These are phyloP conservation scores for Nakazawaea populi DNA, from an alignment of 805 yeast species.

Conservation along the genomic window DNA sequence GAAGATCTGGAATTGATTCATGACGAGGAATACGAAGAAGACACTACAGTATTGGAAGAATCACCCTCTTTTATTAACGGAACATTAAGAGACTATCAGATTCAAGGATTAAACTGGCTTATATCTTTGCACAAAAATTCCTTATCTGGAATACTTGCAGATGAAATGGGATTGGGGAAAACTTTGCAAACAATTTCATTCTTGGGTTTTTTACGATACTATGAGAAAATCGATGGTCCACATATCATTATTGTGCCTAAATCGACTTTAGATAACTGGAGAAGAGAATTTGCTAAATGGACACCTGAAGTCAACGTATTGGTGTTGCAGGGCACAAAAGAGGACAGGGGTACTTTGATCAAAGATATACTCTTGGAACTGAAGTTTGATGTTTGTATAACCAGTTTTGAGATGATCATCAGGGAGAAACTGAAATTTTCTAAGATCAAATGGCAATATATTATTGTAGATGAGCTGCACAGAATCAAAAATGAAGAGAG, in stretches of 20 bases:
- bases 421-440: conserved; percentile 79
- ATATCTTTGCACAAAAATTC: conserved; percentile 82
- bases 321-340: conserved; percentile 87
- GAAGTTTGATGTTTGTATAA: conserved; percentile 82
- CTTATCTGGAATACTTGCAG: conserved; percentile 90
- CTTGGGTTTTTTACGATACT: conserved; percentile 72
- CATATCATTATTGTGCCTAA: conserved; percentile 90
- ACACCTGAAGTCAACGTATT: conserved; percentile 88
- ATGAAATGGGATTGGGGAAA: conserved; percentile 98
- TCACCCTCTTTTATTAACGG: conserved; percentile 81
- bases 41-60: conserved; percentile 72
- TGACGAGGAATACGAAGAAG: conserved; percentile 68
- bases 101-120: conserved; percentile 95
- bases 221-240: conserved; percentile 80
- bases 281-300: conserved; percentile 91
- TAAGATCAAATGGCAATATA: conserved; percentile 88
- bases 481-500: conserved; percentile 94
- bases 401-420: conserved; percentile 91
- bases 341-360: conserved; percentile 60
- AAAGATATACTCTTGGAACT: conserved; percentile 56
- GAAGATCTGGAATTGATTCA: conserved; percentile 89
- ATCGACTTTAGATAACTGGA: conserved; percentile 94
- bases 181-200: conserved; percentile 93
- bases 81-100: conserved; percentile 79
- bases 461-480: conserved; percentile 94